Base-by-base conservation (phyloP, 148 eudicot genomes). In the Camellia sinensis region DNA sequence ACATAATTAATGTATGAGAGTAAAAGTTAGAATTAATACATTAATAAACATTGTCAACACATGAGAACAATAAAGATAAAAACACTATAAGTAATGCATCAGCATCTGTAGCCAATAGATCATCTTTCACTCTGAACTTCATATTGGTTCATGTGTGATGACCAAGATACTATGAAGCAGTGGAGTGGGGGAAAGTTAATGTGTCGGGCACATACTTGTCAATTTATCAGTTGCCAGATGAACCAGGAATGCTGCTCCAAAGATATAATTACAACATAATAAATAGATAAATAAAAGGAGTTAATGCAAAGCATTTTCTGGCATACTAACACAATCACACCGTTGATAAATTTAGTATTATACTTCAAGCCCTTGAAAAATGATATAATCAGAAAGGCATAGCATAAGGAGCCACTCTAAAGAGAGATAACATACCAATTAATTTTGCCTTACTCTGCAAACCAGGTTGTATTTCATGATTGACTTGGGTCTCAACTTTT, bases 1-100 rank as follows among this genome's bases (percentile, higher is more conserved):
- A n/a, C n/a, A n/a, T n/a, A n/a, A n/a, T n/a, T n/a, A n/a, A n/a
- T n/a, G n/a, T n/a, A n/a, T n/a, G n/a, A n/a, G n/a, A n/a, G n/a
- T n/a, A n/a, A 29, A 72, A 76, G 17, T 8, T 59, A 14, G 17
- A 46, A 71, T 14, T 22, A 78, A 56, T 54, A 43, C 74, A 78
- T 43, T 15, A 64, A 7, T 9, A 17, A 5, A 65, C 44, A 13
- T 7, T 14, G 44, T 17, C 46, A 69, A 45, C 53, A 70, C 18
- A 40, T 37, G 18, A 21, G 50, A 46, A 46, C 6, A n/a, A n/a
- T n/a, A n/a, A n/a, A n/a, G n/a, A n/a, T n/a, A n/a, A n/a, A n/a
- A n/a, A n/a, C n/a, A n/a, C n/a, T n/a, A n/a, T n/a, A n/a, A n/a
- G n/a, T 59, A 59, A 14, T 59, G 63, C 63, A 59, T 59, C 6